phyloP scores from a whole-genome alignment of 192 early-diverging fungal genomes.

The Backusella westeae region DNA sequence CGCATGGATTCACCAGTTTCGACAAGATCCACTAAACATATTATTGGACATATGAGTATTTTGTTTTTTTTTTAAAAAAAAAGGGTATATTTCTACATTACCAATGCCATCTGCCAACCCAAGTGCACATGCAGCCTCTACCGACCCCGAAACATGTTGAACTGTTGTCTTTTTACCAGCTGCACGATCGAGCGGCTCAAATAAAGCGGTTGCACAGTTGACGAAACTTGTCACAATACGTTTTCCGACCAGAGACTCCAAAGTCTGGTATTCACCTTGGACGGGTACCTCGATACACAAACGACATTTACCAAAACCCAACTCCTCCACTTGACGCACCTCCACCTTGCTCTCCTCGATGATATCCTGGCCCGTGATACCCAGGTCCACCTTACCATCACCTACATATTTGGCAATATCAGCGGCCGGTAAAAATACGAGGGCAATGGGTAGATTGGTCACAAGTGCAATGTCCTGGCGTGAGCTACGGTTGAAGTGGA shows the following conservation, averaged over 20 bases:
- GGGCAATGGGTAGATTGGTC: slow-evolving; percentile 87
- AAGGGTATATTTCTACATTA: slow-evolving; percentile 30
- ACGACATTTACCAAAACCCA: slow-evolving; percentile 92
- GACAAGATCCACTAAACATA: slow-evolving; percentile 47
- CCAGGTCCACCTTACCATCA: slow-evolving; percentile 92
- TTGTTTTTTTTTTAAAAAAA: neutral
- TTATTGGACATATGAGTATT: neutral
- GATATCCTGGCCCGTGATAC: slow-evolving; percentile 97
- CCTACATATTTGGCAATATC: slow-evolving; percentile 96
- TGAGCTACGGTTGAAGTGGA: slow-evolving; percentile 91
- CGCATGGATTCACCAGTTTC: slow-evolving; percentile 99
- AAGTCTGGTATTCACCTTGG: slow-evolving; percentile 39
- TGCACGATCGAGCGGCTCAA: slow-evolving; percentile 68
- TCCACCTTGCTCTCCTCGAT: slow-evolving; percentile 75
- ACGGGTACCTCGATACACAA: slow-evolving; percentile 92
- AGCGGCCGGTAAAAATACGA: slow-evolving; percentile 92
- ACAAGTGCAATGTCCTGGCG: slow-evolving; percentile 96
- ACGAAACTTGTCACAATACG: slow-evolving; percentile 93
- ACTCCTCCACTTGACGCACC: slow-evolving; percentile 67
- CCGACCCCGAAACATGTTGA: slow-evolving; percentile 79
- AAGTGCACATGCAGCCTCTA: slow-evolving; percentile 94
- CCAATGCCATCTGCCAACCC: slow-evolving; percentile 96
- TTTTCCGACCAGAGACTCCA: slow-evolving; percentile 82
- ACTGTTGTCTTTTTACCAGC: slow-evolving; percentile 65
- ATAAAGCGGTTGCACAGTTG: slow-evolving; percentile 61